Percentiles rank a stretch among this genome's conserved stretches.
phyloP scores from a whole-genome alignment of 2,329 filamentous ascomycete species.

The Paecilomyces sp. region DNA sequence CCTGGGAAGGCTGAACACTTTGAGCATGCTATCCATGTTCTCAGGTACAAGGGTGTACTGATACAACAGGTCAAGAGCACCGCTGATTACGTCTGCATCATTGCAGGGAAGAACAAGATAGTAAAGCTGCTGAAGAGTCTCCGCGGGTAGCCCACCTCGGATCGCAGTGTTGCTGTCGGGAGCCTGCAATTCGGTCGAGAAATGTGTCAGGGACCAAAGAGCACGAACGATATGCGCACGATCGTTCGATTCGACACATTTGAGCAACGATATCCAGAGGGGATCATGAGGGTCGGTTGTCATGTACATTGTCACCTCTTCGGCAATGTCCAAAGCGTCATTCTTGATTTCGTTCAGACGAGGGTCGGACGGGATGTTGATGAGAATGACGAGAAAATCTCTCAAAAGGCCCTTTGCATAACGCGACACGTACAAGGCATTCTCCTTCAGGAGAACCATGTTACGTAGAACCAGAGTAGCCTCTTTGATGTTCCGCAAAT shows the following conservation, averaged over 20 bases:
- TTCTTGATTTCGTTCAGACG: slow-evolving; percentile 76
- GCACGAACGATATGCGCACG: slow-evolving; percentile 75
- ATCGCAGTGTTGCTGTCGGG: slow-evolving; percentile 59
- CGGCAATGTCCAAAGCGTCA: slow-evolving; percentile 82
- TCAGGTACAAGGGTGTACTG: slow-evolving; percentile 82
- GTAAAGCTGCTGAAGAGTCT: slow-evolving; percentile 50
- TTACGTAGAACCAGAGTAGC: slow-evolving; percentile 84
- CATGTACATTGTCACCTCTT: slow-evolving; percentile 81
- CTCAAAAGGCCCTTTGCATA: slow-evolving; percentile 59
- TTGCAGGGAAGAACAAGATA: slow-evolving; percentile 40
- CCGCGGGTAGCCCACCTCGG: slow-evolving; percentile 55
- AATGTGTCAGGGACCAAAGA: slow-evolving; percentile 73
- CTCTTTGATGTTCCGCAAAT: slow-evolving; percentile 72
- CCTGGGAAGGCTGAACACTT: slow-evolving; percentile 29
- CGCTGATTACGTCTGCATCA: slow-evolving; percentile 83
- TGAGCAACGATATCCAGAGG: slow-evolving; percentile 63
- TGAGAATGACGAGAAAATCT: slow-evolving; percentile 74
- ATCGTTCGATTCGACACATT: slow-evolving; percentile 59
- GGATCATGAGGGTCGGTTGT: slow-evolving; percentile 64
- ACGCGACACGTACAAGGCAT: slow-evolving; percentile 72
- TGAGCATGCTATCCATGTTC: slow-evolving; percentile 61
- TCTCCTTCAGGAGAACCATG: slow-evolving; percentile 90
- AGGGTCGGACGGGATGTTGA: slow-evolving; percentile 68
- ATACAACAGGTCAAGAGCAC: slow-evolving; percentile 89
- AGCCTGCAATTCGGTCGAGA: slow-evolving; percentile 78